phyloP scores from a whole-genome alignment of 2,329 filamentous ascomycete species.

The Microdochium paspali region DNA sequence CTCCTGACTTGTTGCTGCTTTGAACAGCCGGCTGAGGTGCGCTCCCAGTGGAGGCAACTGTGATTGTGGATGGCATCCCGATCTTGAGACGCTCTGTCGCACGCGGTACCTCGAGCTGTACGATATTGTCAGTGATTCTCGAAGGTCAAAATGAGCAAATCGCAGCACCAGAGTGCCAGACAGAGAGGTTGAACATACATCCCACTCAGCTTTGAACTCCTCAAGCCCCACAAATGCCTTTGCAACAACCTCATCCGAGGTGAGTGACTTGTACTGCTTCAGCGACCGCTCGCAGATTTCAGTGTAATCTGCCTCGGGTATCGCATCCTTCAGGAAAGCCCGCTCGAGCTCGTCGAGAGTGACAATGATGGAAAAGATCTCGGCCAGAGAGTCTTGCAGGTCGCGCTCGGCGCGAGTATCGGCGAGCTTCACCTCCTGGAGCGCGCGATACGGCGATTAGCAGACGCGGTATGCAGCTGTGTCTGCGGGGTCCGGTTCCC shows the following conservation, averaged over 20 bases:
- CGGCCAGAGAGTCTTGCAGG: constrained; percentile 88
- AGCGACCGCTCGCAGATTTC: constrained; percentile 90
- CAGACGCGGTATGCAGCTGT: background rate
- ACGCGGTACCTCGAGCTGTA: constrained; percentile 82
- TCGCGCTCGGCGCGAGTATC: constrained; percentile 83
- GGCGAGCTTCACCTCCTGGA: constrained; percentile 83
- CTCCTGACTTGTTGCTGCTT: constrained; percentile 40
- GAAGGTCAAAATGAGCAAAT: background rate
- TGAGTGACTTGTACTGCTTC: constrained; percentile 93
- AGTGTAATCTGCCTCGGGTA: constrained; percentile 85
- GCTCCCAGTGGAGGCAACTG: constrained; percentile 40
- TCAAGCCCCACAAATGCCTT: constrained; percentile 80
- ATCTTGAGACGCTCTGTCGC: constrained; percentile 89
- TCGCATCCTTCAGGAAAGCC: constrained; percentile 91
- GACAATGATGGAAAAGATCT: constrained; percentile 95
- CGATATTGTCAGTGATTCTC: constrained; percentile 2
- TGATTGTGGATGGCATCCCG: constrained; percentile 79
- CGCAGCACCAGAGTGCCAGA: background rate
- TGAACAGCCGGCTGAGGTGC: constrained; percentile 31
- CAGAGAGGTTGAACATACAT: constrained; percentile 46
- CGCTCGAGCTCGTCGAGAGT: constrained; percentile 94
- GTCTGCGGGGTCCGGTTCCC: constrained; percentile 5
- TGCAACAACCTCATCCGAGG: constrained; percentile 87
- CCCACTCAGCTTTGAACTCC: constrained; percentile 85
- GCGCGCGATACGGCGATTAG: background rate